Percentiles rank a stretch among this genome's conserved stretches.
phyloP scores from a whole-genome alignment of 73 alveolate genomes.

The Stentor roeselii region DNA sequence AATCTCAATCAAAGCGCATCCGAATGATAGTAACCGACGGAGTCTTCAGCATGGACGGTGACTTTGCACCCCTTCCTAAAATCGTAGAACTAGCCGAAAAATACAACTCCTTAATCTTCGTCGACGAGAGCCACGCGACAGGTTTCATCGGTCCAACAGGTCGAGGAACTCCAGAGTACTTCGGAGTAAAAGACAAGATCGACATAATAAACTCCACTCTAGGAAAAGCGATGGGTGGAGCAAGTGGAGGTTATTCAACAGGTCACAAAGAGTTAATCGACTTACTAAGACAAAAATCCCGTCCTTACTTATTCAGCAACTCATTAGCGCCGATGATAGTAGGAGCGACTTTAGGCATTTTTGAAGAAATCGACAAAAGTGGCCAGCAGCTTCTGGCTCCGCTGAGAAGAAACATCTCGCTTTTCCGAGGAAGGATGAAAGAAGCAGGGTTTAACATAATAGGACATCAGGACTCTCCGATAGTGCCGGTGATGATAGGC shows the following conservation, averaged over 20 bases:
- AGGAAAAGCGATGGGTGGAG: constrained; percentile 70
- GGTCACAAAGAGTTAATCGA: constrained; percentile 70
- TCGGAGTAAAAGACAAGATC: constrained; percentile 47
- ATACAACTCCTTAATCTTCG: constrained; percentile 68
- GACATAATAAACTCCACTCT: constrained; percentile 69
- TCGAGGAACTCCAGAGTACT: constrained; percentile 48
- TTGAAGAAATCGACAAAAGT: constrained; percentile 31
- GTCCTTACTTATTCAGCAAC: constrained; percentile 72
- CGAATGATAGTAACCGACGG: constrained; percentile 75
- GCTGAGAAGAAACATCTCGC: constrained; percentile 36
- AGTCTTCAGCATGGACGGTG: constrained; percentile 80
- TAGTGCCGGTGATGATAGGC: constrained; percentile 73
- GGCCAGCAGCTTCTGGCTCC: constrained; percentile 17
- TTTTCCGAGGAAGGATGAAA: constrained; percentile 42
- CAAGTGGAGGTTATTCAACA: constrained; percentile 78
- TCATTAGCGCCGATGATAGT: constrained; percentile 68
- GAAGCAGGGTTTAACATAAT: constrained; percentile 47
- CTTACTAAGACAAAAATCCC: constrained; percentile 56
- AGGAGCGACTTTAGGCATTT: constrained; percentile 52
- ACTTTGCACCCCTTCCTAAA: constrained; percentile 63
- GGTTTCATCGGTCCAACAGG: constrained; percentile 62
- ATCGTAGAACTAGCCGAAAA: constrained; percentile 61
- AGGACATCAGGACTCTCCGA: constrained; percentile 63
- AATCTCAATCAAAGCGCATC: constrained; percentile 52
- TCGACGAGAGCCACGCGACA: constrained; percentile 75